Evolutionary conservation across 2,329 filamentous ascomycete species (phyloP).

Genomic region (Boeremia lycopersici): DNA sequence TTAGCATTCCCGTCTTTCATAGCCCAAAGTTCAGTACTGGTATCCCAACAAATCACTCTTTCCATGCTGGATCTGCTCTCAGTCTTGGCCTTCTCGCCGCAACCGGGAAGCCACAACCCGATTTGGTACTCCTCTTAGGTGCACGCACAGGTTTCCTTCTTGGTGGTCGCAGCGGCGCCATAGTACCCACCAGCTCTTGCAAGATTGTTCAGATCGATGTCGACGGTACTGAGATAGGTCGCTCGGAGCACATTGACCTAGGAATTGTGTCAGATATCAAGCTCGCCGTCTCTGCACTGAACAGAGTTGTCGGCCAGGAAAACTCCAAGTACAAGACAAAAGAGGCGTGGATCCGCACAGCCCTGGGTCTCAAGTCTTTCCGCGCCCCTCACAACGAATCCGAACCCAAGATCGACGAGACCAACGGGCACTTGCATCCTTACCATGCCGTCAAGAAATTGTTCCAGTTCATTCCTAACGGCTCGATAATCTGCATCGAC

Average conservation of each 20-base stretch:
- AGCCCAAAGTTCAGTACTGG: conserved; percentile 45
- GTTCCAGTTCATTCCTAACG: conserved; percentile 44
- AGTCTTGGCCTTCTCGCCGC: conserved; percentile 41
- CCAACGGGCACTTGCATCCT: conserved; percentile 49
- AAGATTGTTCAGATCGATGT: conserved; percentile 52
- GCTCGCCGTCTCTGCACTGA: conserved; percentile 42
- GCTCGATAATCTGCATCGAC: conserved; percentile 50
- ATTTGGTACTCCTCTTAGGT: conserved; percentile 52
- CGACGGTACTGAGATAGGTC: conserved; percentile 52
- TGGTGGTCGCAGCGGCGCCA: conserved; percentile 44
- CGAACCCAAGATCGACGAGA: conserved; percentile 24
- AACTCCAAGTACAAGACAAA: conserved; percentile 23
- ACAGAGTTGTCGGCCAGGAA: conserved; percentile 5
- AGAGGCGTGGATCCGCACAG: conserved; percentile 37
- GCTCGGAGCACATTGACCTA: conserved; percentile 48
- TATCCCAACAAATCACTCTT: conserved; percentile 38
- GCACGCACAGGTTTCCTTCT: conserved; percentile 52
- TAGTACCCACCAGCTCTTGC: conserved; percentile 48
- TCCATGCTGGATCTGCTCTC: conserved; percentile 46
- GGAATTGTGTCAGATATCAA: conserved; percentile 51
- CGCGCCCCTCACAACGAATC: conserved; percentile 32
- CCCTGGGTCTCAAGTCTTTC: conserved; percentile 27
- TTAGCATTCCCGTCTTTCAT: conserved; percentile 51
- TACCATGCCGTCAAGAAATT: conserved; percentile 51
- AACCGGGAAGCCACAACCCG: conserved; percentile 41